These are phyloP conservation scores for Achlya hypogyna DNA, from an alignment of 352 stramenopile genomes.

Conservation along the genomic window DNA sequence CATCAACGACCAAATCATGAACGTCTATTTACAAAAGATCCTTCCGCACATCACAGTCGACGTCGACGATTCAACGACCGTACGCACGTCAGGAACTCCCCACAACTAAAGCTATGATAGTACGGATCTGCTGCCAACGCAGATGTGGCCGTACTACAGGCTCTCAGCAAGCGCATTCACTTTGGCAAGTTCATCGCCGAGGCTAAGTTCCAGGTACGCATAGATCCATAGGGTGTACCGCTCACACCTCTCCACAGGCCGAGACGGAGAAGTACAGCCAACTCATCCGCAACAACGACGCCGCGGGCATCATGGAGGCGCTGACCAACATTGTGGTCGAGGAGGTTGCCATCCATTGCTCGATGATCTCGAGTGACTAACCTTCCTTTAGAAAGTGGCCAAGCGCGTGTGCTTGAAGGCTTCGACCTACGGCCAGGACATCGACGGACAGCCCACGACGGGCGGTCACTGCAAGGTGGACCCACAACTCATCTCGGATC, in stretches of 20 bases:
- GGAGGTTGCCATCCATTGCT: constrained; percentile 50
- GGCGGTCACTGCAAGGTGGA: constrained; percentile 86
- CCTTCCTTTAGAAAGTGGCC: constrained; percentile 58
- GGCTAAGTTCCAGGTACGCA: constrained; percentile 89
- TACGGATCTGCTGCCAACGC: constrained; percentile 74
- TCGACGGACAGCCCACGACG: constrained; percentile 37
- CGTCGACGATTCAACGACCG: constrained; percentile 83
- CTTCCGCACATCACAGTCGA: constrained; percentile 83
- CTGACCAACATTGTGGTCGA: constrained; percentile 93
- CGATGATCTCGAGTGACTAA: not conserved
- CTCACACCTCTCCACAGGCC: constrained; percentile 22
- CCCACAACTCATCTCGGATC: constrained; percentile 91
- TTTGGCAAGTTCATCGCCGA: constrained; percentile 98
- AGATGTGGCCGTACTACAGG: constrained; percentile 91
- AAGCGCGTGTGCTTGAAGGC: constrained; percentile 93
- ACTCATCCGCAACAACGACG: constrained; percentile 89
- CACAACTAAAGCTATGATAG: constrained; percentile 23
- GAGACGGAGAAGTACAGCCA: constrained; percentile 86
- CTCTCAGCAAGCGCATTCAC: constrained; percentile 95
- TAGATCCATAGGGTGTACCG: not conserved
- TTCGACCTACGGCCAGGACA: constrained; percentile 90
- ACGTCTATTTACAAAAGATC: constrained; percentile 94
- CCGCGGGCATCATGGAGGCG: constrained; percentile 92
- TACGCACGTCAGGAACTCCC: constrained; percentile 25
- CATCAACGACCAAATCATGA: constrained; percentile 96